Evolutionary conservation across 306 rosid genomes (phyloP).

Genomic region (Carpinus viminea): DNA sequence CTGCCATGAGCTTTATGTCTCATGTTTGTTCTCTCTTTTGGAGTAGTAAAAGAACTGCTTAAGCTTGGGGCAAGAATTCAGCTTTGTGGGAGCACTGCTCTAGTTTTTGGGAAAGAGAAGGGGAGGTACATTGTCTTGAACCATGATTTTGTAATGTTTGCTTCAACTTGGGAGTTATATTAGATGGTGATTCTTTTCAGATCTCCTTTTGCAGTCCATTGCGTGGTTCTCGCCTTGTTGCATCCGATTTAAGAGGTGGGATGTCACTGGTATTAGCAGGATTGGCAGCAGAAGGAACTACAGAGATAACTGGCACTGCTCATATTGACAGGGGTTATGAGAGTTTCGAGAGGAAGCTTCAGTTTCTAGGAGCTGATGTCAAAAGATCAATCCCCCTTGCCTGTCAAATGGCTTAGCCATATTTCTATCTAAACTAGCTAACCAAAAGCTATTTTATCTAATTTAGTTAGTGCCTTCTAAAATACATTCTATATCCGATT

Average conservation of each 20-base stretch:
- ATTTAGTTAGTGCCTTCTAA: too few species aligned
- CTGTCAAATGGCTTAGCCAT: neutral
- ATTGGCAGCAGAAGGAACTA: conserved; percentile 35
- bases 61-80: conserved; percentile 42
- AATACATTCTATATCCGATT: too few species aligned
- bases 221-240: conserved; percentile 29
- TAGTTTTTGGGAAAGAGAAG: conserved; percentile 36
- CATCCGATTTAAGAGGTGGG: conserved; percentile 44
- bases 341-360: conserved; percentile 33
- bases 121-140: conserved; percentile 25
- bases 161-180: neutral
- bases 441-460: too few species aligned
- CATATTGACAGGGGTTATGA: conserved; percentile 42
- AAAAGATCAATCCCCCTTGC: conserved; percentile 19
- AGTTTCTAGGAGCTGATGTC: conserved; percentile 30
- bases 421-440: too few species aligned
- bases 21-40: conserved; percentile 9
- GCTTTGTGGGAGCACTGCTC: conserved; percentile 37
- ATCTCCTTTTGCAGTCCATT: conserved; percentile 13
- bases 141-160: neutral
- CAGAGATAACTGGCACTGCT: conserved; percentile 26
- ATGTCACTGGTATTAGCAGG: conserved; percentile 36
- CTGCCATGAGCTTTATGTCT: neutral
- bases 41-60: conserved; percentile 31
- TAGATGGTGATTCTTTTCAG: neutral